Conservation (phyloP, 352 stramenopile genomes). For the Phytophthora pluvialis region DNA sequence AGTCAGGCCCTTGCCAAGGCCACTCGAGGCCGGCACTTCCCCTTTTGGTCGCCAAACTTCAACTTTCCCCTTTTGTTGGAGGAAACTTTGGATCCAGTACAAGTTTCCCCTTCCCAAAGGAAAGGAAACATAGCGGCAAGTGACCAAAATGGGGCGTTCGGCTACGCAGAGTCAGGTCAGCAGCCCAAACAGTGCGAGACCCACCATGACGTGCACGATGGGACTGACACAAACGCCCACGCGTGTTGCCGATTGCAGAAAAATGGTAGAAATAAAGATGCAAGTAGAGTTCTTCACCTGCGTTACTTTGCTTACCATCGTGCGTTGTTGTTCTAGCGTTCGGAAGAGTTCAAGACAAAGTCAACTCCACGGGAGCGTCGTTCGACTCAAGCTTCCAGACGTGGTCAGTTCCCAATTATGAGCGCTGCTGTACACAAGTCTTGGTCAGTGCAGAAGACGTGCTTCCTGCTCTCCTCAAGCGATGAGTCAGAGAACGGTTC, state of each 20-base stretch:
- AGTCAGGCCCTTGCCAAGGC: too few relatives aligned
- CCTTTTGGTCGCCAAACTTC: background rate
- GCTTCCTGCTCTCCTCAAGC: constrained; percentile 26
- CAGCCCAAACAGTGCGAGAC: background rate
- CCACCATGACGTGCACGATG: constrained; percentile 2
- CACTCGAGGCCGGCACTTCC: too few relatives aligned
- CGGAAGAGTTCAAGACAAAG: background rate
- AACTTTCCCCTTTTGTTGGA: constrained; percentile 5
- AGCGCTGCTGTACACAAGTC: constrained; percentile 3
- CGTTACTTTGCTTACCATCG: background rate
- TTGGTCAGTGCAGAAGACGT: constrained; percentile 18
- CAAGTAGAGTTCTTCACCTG: background rate
- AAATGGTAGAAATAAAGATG: constrained; percentile 9
- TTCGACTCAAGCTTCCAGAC: background rate
- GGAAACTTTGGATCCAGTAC: too few relatives aligned
- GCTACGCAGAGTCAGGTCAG: background rate
- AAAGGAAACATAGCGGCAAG: background rate
- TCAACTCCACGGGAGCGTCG: background rate
- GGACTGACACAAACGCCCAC: background rate
- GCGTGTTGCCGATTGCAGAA: background rate
- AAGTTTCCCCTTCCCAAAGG: background rate
- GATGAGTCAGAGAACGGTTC: constrained; percentile 21
- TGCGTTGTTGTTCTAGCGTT: too few relatives aligned
- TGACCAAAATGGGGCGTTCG: background rate
- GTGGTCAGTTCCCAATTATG: too few relatives aligned